A percentile compares a stretch with the other conserved stretches of the same genome.
Evolutionary conservation across 2,329 filamentous ascomycete genomes (phyloP).

Genomic region (Basipetospora chlamydospora): DNA sequence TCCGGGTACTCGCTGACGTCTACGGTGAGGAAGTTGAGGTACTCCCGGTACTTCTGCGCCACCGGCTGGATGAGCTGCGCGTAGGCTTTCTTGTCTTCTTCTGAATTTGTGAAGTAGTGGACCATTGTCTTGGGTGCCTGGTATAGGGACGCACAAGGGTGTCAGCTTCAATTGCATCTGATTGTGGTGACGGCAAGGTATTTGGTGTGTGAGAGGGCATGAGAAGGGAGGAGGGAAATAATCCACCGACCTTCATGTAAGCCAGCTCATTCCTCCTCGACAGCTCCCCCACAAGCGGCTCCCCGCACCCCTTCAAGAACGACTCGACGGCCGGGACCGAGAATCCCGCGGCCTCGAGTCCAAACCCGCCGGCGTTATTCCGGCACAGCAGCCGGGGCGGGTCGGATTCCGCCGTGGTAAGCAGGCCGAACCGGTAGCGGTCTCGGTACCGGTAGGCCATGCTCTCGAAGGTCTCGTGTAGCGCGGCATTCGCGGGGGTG

Average conservation of each 20-base stretch:
- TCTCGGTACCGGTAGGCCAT: conserved; percentile 23
- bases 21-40: conserved; percentile 32
- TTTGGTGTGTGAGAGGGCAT: not conserved
- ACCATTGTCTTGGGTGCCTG: conserved; percentile 22
- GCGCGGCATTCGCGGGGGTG: conserved; percentile 14
- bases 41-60: conserved; percentile 30
- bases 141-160: too few species aligned
- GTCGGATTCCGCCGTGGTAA: conserved; percentile 1
- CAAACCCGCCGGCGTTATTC: conserved; percentile 24
- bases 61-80: conserved; percentile 20
- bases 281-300: conserved; percentile 27
- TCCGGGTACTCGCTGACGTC: conserved; percentile 30
- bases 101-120: conserved; percentile 15
- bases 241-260: conserved; percentile 19
- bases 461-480: conserved; percentile 14
- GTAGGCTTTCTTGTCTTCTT: conserved; percentile 20
- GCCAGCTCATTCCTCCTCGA: conserved; percentile 29
- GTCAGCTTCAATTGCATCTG: too few species aligned
- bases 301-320: conserved; percentile 22
- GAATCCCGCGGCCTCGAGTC: conserved; percentile 19
- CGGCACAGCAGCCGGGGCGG: conserved; percentile 20
- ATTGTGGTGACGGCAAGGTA: too few species aligned
- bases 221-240: not conserved
- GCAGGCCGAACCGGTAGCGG: conserved; percentile 26
- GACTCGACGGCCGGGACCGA: conserved; percentile 19